Conservation (phyloP, 2,329 filamentous ascomycete genomes). For the Ophiostoma montium region DNA sequence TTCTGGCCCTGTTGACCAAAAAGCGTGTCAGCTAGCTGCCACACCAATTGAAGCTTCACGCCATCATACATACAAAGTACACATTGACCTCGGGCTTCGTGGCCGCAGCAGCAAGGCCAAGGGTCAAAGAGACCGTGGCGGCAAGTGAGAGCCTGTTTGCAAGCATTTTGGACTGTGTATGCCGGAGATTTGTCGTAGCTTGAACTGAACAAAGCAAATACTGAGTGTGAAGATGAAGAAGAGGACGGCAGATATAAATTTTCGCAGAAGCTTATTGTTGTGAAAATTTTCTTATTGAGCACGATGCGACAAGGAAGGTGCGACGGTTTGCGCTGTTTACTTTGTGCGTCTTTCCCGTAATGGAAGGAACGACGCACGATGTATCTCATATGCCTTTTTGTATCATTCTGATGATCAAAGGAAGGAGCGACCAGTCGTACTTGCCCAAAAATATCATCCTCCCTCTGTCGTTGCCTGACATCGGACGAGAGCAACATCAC, state of each 20-base stretch:
- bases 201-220: too few relatives aligned
- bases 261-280: neutral
- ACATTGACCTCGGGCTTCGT: neutral
- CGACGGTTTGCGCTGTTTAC: neutral
- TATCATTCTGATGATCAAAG: neutral
- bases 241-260: neutral
- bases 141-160: neutral
- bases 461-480: neutral
- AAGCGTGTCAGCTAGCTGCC: neutral
- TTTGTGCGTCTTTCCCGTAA: too few relatives aligned
- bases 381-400: neutral
- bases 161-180: neutral
- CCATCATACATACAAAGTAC: constrained; percentile 1
- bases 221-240: neutral
- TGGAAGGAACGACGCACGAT: neutral
- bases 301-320: neutral
- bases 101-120: neutral
- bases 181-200: neutral
- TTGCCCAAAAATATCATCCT: neutral
- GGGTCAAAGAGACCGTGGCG: neutral
- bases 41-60: neutral
- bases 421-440: neutral
- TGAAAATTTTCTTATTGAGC: neutral
- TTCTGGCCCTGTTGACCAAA: neutral
- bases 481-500: neutral